phyloP scores from a whole-genome alignment of 306 rosid genomes.

The Arachis hypogaea region DNA sequence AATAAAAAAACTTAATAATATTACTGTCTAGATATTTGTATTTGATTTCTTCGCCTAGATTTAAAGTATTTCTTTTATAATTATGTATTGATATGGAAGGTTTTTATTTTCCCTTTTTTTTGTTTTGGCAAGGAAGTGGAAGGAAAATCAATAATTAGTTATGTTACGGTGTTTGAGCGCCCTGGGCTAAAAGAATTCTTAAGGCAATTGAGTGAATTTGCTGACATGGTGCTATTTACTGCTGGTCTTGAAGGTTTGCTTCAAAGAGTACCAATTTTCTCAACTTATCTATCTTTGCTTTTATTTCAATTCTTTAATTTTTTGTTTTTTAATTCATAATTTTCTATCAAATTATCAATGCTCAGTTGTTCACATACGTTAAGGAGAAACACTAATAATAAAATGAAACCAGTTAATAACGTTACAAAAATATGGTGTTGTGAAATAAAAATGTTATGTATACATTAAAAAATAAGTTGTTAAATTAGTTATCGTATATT shows the following conservation, averaged over 20 bases:
- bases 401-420: too few species aligned
- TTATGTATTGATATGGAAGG: constrained; percentile 29
- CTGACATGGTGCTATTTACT: constrained; percentile 81
- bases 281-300: neutral
- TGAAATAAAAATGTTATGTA: too few species aligned
- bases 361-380: neutral
- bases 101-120: constrained; percentile 19
- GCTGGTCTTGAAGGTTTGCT: constrained; percentile 92
- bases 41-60: constrained; percentile 22
- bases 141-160: constrained; percentile 75
- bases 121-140: constrained; percentile 60
- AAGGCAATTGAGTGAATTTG: constrained; percentile 67
- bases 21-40: neutral
- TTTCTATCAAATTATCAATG: neutral
- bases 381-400: too few species aligned
- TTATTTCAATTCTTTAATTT: neutral
- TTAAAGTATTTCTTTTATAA: constrained; percentile 20
- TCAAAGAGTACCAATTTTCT: constrained; percentile 9
- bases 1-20: too few species aligned
- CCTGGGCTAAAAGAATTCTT: constrained; percentile 91
- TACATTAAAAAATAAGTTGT: too few species aligned
- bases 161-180: constrained; percentile 90
- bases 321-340: constrained; percentile 15
- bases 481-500: too few species aligned
- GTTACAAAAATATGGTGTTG: too few species aligned